Percentiles rank a stretch among this genome's conserved stretches.
Evolutionary conservation across 495 filamentous ascomycete genomes (phyloP).

Genomic region (Parathielavia hyrcaniae): DNA sequence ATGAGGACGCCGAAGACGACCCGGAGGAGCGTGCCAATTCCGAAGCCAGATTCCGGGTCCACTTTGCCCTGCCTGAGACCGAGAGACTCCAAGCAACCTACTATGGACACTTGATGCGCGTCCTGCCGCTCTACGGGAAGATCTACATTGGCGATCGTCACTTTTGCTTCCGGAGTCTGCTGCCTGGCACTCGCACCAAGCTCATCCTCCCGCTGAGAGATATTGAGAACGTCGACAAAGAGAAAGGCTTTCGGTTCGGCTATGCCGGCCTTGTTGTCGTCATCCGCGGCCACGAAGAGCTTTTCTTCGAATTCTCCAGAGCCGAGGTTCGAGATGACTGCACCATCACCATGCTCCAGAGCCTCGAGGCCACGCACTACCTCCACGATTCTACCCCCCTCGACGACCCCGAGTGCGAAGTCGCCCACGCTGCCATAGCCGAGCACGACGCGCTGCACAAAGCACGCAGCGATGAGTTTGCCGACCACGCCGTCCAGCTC

Average conservation of each 20-base stretch:
- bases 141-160: conserved; percentile 88
- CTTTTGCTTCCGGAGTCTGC: conserved; percentile 87
- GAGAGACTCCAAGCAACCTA: conserved; percentile 89
- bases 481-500: conserved; percentile 52
- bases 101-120: conserved; percentile 79
- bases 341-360: conserved; percentile 68
- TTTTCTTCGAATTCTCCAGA: conserved; percentile 90
- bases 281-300: conserved; percentile 87
- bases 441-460: conserved; percentile 79
- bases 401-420: conserved; percentile 60
- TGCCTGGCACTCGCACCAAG: conserved; percentile 88
- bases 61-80: conserved; percentile 78
- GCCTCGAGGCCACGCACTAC: conserved; percentile 64
- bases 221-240: conserved; percentile 89
- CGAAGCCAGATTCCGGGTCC: conserved; percentile 73
- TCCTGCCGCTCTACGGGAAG: conserved; percentile 91
- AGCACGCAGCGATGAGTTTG: conserved; percentile 59
- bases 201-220: conserved; percentile 87
- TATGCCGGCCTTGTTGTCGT: conserved; percentile 89
- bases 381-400: conserved; percentile 66
- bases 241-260: conserved; percentile 89
- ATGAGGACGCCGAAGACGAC: conserved; percentile 51
- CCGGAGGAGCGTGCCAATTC: conserved; percentile 57
- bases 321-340: conserved; percentile 81
- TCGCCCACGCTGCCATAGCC: conserved; percentile 69